Conservation (phyloP, 2,329 filamentous ascomycete species). For the Capronia epimyces region DNA sequence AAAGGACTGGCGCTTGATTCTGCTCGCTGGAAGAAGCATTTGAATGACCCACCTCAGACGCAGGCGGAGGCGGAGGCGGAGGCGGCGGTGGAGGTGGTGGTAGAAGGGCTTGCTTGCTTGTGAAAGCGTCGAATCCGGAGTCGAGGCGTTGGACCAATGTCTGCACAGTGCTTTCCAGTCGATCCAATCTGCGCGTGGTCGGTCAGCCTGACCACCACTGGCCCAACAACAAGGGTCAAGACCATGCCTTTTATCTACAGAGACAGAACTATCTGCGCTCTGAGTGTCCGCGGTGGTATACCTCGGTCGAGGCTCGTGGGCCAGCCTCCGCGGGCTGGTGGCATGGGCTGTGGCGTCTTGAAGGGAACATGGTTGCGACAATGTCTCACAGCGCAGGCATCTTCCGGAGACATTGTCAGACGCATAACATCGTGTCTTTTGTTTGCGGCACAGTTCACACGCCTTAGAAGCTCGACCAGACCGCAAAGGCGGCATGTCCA, state of each 20-base stretch:
- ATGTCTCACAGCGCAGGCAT: slow-evolving; percentile 38
- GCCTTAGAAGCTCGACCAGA: slow-evolving; percentile 25
- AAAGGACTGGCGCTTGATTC: slow-evolving; percentile 31
- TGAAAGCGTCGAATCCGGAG: neutral
- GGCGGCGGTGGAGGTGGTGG: slow-evolving; percentile 23
- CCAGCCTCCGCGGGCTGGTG: neutral
- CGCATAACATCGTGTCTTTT: slow-evolving; percentile 42
- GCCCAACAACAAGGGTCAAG: neutral
- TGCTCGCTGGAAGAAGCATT: neutral
- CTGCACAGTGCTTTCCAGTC: neutral
- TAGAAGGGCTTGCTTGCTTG: too few relatives aligned
- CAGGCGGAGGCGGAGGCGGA: slow-evolving; percentile 14
- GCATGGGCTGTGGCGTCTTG: neutral
- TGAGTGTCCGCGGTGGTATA: neutral
- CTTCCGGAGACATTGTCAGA: slow-evolving; percentile 30
- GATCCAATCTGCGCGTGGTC: neutral
- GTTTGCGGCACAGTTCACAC: slow-evolving; percentile 38
- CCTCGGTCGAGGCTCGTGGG: neutral
- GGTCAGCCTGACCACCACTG: neutral
- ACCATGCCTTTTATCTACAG: neutral
- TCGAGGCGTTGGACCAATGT: neutral
- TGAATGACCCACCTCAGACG: neutral
- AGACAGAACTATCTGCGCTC: neutral
- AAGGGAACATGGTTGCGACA: slow-evolving; percentile 35
- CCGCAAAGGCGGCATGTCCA: slow-evolving; percentile 6